These are phyloP conservation scores for Cystobasidium onofrii DNA, from an alignment of 768 basidiomycete genomes.

Conservation along the genomic window DNA sequence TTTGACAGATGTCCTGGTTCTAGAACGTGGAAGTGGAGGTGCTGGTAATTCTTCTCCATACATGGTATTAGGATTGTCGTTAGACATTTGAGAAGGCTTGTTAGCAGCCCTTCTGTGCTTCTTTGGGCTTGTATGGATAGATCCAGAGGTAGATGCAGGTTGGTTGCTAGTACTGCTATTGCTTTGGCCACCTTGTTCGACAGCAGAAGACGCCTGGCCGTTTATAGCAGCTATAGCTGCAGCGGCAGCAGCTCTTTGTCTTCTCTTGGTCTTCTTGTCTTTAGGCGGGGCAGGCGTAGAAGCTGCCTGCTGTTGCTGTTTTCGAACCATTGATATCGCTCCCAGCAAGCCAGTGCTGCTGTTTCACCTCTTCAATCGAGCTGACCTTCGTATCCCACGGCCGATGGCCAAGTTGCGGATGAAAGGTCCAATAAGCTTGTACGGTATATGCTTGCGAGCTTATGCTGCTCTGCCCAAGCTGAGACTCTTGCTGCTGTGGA, in stretches of 20 bases:
- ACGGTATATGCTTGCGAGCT: too few relatives aligned
- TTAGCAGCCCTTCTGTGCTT: not conserved
- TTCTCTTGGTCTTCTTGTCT: not conserved
- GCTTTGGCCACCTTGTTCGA: not conserved
- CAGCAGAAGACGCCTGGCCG: not conserved
- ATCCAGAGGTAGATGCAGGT: too few relatives aligned
- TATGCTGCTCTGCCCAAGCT: too few relatives aligned
- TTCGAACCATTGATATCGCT: not conserved
- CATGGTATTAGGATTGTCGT: not conserved
- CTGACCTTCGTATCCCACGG: too few relatives aligned
- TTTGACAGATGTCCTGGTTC: not conserved
- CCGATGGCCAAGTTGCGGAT: too few relatives aligned
- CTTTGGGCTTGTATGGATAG: too few relatives aligned
- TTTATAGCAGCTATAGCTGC: not conserved
- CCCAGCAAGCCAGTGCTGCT: too few relatives aligned
- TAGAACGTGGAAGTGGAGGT: not conserved
- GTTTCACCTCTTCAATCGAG: not conserved
- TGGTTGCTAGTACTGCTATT: not conserved
- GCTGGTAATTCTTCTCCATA: not conserved
- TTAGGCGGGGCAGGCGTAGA: not conserved
- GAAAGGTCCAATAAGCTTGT: too few relatives aligned
- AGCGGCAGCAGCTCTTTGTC: slow-evolving; percentile 1
- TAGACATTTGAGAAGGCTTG: too few relatives aligned
- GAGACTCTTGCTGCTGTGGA: too few relatives aligned
- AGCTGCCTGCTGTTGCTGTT: not conserved